Conservation (phyloP, 2,329 filamentous ascomycete genomes). For the Aspergillus aculeatus region DNA sequence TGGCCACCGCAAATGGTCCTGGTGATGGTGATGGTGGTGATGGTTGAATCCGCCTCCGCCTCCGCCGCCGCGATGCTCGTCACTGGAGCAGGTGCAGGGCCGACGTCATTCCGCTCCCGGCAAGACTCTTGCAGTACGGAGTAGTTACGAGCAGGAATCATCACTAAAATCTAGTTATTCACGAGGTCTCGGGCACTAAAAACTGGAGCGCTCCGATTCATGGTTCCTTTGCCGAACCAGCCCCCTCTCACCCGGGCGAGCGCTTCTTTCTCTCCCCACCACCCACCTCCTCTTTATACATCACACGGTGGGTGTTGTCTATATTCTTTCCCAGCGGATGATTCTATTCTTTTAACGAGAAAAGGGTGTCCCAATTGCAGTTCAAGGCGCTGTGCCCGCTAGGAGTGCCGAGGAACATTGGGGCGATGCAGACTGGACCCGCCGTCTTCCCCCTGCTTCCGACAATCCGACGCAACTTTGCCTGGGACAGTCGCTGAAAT, state of each 20-base stretch:
- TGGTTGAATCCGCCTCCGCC: neutral
- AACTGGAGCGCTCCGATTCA: neutral
- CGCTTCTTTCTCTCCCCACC: neutral
- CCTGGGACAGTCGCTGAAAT: conserved; percentile 20
- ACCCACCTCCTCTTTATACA: neutral
- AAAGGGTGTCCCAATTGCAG: conserved; percentile 1
- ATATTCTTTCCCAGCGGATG: neutral
- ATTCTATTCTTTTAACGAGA: neutral
- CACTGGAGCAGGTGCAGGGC: conserved; percentile 3
- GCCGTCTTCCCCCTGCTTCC: conserved; percentile 21
- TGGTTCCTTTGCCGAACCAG: neutral
- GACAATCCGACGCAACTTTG: conserved; percentile 22
- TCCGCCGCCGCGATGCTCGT: neutral
- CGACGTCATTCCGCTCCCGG: conserved; percentile 14
- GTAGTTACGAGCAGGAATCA: neutral
- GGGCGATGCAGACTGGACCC: conserved; percentile 28
- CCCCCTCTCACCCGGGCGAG: neutral
- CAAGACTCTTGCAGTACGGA: neutral
- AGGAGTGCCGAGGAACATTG: conserved; percentile 17
- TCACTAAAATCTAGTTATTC: neutral
- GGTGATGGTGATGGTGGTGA: neutral
- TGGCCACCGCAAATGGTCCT: neutral
- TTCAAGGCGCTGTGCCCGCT: conserved; percentile 2
- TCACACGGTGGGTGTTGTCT: neutral
- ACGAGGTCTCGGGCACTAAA: neutral